Conservation (phyloP, 371 early-diverging fungal species). For the Apophysomyces elegans region DNA sequence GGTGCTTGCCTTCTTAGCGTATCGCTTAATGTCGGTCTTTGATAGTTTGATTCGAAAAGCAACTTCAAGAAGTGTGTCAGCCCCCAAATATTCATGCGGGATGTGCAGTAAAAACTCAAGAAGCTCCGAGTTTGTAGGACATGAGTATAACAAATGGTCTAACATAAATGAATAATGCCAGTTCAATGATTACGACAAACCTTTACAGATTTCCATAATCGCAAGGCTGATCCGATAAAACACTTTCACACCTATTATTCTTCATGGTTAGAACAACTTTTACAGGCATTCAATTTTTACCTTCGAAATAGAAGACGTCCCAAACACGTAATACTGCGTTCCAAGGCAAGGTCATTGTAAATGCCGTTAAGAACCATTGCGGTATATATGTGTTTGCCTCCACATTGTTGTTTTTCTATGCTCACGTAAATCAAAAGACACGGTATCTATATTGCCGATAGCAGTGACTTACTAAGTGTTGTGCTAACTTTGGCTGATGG, state of each 20-base stretch:
- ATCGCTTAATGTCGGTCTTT: conserved; percentile 49
- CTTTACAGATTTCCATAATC: conserved; percentile 70
- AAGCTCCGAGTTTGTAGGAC: conserved; percentile 79
- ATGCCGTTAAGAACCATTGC: conserved; percentile 94
- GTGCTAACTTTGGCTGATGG: conserved; percentile 73
- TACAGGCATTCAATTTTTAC: conserved; percentile 24
- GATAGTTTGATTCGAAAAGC: conserved; percentile 72
- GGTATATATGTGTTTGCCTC: conserved; percentile 89
- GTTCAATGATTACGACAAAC: conserved; percentile 27
- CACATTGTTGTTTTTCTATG: conserved; percentile 70
- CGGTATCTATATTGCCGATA: neutral
- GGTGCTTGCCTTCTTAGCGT: conserved; percentile 47
- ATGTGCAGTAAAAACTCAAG: conserved; percentile 82
- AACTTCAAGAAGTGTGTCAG: conserved; percentile 70
- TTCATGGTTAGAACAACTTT: neutral
- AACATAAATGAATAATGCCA: conserved; percentile 9
- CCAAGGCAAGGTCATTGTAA: conserved; percentile 92
- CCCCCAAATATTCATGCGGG: conserved; percentile 72
- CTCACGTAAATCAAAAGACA: neutral
- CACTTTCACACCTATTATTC: conserved; percentile 68
- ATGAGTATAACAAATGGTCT: conserved; percentile 69
- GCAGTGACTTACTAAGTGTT: conserved; percentile 65
- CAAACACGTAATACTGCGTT: conserved; percentile 87
- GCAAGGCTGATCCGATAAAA: conserved; percentile 86
- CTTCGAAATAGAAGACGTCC: conserved; percentile 92